Evolutionary conservation across 2,329 filamentous ascomycete species (phyloP), one percentile per base, ranked within the genome.

Genomic region (Venturia oleaginea): DNA sequence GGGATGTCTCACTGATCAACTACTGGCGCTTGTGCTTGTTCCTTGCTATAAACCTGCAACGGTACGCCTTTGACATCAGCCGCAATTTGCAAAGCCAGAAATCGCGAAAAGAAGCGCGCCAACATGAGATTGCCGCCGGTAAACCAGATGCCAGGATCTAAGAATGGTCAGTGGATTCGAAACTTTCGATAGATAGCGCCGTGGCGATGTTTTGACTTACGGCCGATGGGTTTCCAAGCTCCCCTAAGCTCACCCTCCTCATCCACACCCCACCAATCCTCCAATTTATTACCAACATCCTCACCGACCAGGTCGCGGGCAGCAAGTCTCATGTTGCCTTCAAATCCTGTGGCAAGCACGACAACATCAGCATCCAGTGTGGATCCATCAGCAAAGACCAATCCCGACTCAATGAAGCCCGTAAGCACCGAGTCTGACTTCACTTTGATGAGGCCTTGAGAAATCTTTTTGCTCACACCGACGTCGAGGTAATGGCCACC

Each of bases 401-500:
- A 51, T 78, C 80, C 70, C 0, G 75, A 69, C 0, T 79, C 75
- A 0, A 81, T 76, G 59, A 62, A 65, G 22, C 59, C 64, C 4
- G 59, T 62, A 17, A 65, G 42, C 1, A 74, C 70, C 17, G 88
- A 82, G 4, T 81, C 80, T 0, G 66, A 67, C 63, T 84, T 84
- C 32, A 89, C 76, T 68, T 84, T 84, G 71, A 90, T 84, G 70
- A 84, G 84, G 0, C 86, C 85, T 15, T 87, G 83, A 2, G 78
- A 77, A 65, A 90, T 87, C 30, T 89, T 78, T 69, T 83, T 74
- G 0, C 82, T 83, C 0, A 81, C 83, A 0, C 87, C 87, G 1
- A 88, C 85, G 66, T 90, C 85, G 67, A 89, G 86, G 73, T 89
- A 89, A 70, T 89, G 89, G 0, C 87, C 86, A 0, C 87, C 87